phyloP scores from a whole-genome alignment of 2,329 filamentous ascomycete genomes.

The Fusarium denticulatum region DNA sequence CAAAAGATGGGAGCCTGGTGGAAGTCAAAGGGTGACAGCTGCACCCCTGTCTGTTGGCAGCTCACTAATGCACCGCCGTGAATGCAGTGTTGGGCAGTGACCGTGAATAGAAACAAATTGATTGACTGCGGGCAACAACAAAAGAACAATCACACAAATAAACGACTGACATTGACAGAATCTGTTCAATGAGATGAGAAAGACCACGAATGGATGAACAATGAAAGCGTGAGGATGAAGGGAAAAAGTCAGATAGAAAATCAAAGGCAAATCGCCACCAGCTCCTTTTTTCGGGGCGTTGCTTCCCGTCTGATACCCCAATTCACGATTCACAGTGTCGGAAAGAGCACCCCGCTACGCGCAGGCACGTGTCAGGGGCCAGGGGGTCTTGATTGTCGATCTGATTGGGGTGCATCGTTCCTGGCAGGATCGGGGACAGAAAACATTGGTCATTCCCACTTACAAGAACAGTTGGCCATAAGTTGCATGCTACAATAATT shows the following conservation, averaged over 20 bases:
- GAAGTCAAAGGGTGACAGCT: conserved; percentile 1
- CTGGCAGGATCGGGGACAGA: neutral
- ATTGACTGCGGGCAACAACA: conserved; percentile 13
- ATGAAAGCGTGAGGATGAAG: conserved; percentile 9
- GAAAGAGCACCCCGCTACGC: conserved; percentile 45
- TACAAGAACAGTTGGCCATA: neutral
- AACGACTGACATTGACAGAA: neutral
- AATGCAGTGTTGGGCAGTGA: conserved; percentile 17
- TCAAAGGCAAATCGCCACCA: conserved; percentile 40
- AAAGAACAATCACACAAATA: conserved; percentile 4
- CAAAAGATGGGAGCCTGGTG: neutral
- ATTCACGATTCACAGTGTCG: conserved; percentile 46
- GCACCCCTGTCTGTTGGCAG: conserved; percentile 21
- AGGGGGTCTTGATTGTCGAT: conserved; percentile 20
- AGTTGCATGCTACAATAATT: neutral
- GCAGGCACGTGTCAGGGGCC: conserved; percentile 45
- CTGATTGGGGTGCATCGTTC: conserved; percentile 31
- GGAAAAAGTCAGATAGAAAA: conserved; percentile 17
- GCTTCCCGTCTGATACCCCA: conserved; percentile 24
- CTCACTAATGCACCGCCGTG: conserved; percentile 28
- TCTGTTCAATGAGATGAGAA: neutral
- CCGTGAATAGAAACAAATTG: conserved; percentile 12
- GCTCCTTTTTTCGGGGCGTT: conserved; percentile 37
- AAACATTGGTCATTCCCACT: neutral
- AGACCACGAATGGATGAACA: conserved; percentile 1